These are phyloP conservation scores for Prunus campanulata DNA, from an alignment of 306 rosid species.

Conservation along the genomic window DNA sequence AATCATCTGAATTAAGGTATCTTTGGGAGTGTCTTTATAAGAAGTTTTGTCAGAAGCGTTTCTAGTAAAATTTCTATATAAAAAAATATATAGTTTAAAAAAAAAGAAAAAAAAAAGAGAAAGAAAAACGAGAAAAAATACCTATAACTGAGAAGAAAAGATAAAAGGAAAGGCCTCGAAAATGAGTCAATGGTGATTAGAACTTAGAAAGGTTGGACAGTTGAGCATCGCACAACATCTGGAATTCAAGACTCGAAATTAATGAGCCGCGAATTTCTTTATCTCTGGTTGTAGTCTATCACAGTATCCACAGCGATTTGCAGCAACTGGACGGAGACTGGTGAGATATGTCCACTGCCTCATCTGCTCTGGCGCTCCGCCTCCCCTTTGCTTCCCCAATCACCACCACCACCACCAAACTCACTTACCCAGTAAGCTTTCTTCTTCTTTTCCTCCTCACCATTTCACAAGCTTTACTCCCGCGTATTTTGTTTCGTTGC, in stretches of 20 bases:
- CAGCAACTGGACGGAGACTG: background rate
- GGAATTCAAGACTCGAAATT: background rate
- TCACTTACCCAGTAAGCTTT: conserved; percentile 26
- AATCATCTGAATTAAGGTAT: too few species aligned
- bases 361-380: conserved; percentile 21
- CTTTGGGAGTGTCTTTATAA: too few species aligned
- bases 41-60: too few species aligned
- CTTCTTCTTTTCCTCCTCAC: background rate
- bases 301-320: background rate
- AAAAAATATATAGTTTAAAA: too few species aligned
- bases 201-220: background rate
- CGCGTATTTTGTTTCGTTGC: background rate
- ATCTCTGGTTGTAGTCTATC: background rate
- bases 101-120: too few species aligned
- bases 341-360: conserved; percentile 4
- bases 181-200: background rate
- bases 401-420: conserved; percentile 5
- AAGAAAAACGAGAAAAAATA: too few species aligned
- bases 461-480: background rate
- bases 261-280: background rate
- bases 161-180: background rate
- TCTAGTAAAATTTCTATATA: too few species aligned
- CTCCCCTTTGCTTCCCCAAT: conserved; percentile 26
- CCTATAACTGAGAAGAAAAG: background rate
- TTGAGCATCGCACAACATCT: background rate